Base-by-base conservation (phyloP, 2,329 filamentous ascomycete genomes). In the Hymenoscyphus occultus region DNA sequence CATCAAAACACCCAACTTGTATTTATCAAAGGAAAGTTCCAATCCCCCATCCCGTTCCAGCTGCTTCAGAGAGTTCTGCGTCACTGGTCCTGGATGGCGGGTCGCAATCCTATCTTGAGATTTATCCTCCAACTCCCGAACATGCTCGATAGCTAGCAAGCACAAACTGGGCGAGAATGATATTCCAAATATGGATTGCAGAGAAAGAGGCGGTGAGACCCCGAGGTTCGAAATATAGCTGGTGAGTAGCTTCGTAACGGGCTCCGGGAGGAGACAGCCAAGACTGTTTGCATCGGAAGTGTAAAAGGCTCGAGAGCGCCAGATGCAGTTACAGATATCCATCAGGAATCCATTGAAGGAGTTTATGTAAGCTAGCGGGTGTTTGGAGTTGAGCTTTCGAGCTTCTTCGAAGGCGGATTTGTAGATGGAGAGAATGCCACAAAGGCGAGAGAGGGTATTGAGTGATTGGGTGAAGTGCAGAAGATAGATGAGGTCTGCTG, bases 321-420 rank as follows among this genome's bases (percentile, higher is more conserved):
- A 96, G 58, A 95, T 76, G 60, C 90, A 86, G 74, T 96, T 96
- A 80, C 91, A 93, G 39, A 93, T 84, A 74, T 96, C 92, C 86
- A 95, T 93, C 39, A 96, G 83, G 74, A 90, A 93, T 28, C 89
- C 89, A 75, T 96, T 96, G 79, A 95, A 93, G 31, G 83, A 79
- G 68, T 86, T 85, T 51, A 92, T 84, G 64, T 89, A 85, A 39
- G 81, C 78, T 54, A 84, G 81, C 35, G 86, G 81, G 67, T 88
- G 89, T 19, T 69, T 67, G 59, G 35, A 54, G 66, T 82, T 74
- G 63, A 78, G 28, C 79, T 79, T 70, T 79, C 85, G 85, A 64
- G 88, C 86, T 32, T 79, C 77, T 73, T 94, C 90, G 72, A 94
- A 92, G 0, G 88, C 86, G 31, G 81, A 81, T 76, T 95, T 95